phyloP scores from a whole-genome alignment of 2,329 filamentous ascomycete genomes.

The Fusarium gaditjirri region DNA sequence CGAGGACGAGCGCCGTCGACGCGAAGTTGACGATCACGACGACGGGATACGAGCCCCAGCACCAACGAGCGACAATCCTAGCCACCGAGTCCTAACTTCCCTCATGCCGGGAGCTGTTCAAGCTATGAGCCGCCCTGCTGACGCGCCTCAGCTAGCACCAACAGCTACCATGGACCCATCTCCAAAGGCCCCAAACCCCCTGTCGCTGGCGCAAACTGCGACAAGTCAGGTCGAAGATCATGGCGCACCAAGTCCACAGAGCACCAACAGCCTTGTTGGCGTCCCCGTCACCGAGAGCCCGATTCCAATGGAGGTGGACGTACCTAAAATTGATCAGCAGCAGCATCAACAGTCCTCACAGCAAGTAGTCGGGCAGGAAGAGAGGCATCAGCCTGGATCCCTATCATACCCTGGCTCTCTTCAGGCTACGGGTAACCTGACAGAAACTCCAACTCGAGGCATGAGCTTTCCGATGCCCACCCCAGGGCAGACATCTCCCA shows the following conservation, averaged over 20 bases:
- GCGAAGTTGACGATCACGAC: constrained; percentile 55
- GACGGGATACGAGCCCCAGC: constrained; percentile 53
- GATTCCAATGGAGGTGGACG: constrained; percentile 65
- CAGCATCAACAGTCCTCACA: constrained; percentile 50
- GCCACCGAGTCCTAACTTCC: constrained; percentile 63
- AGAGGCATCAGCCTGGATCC: constrained; percentile 61
- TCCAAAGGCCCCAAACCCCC: constrained; percentile 50
- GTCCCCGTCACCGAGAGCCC: constrained; percentile 62
- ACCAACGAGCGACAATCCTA: constrained; percentile 63
- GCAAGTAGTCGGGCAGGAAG: constrained; percentile 60
- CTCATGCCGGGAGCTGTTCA: constrained; percentile 64
- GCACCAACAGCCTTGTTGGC: constrained; percentile 55
- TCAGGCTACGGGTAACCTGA: constrained; percentile 55
- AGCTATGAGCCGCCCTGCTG: constrained; percentile 66
- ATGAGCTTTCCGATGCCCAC: constrained; percentile 68
- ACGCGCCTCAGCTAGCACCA: constrained; percentile 58
- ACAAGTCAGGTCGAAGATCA: constrained; percentile 51
- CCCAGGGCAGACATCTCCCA: constrained; percentile 61
- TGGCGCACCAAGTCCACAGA: constrained; percentile 58
- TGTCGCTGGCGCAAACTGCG: constrained; percentile 48
- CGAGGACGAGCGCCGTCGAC: constrained; percentile 63
- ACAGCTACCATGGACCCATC: constrained; percentile 57
- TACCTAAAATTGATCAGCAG: constrained; percentile 34
- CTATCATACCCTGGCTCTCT: constrained; percentile 66
- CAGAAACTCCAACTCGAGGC: constrained; percentile 59